Evolutionary conservation across 2,329 filamentous ascomycete genomes (phyloP).

Genomic region (Colletotrichum costaricense): DNA sequence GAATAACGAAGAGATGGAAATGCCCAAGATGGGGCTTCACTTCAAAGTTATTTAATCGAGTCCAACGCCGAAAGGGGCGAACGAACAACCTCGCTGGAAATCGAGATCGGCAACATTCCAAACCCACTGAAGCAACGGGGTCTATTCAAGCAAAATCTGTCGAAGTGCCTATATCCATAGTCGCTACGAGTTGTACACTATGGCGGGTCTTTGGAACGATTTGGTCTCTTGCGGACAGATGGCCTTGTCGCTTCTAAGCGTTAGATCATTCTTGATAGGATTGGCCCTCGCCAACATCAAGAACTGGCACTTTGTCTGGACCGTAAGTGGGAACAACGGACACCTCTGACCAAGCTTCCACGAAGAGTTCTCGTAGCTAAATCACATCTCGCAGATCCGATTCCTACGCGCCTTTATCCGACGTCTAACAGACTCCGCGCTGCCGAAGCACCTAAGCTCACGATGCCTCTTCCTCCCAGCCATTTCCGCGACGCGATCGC

Average conservation of each 20-base stretch:
- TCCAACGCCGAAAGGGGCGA: no score
- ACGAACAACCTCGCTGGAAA: no score
- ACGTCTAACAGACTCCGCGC: slow-evolving; percentile 38
- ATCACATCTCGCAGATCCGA: slow-evolving; percentile 39
- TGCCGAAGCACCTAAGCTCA: slow-evolving; percentile 40
- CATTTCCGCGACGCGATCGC: slow-evolving; percentile 73
- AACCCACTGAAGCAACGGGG: no score
- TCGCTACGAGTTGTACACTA: not conserved
- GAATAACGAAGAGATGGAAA: not conserved
- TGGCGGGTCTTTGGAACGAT: slow-evolving; percentile 5
- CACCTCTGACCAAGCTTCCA: no score
- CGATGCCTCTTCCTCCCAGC: slow-evolving; percentile 49
- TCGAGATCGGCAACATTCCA: no score
- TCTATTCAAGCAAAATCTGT: no score
- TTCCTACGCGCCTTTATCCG: slow-evolving; percentile 48
- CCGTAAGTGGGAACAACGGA: not conserved
- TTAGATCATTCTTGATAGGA: not conserved
- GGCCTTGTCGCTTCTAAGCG: not conserved
- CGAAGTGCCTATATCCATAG: no score
- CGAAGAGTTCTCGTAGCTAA: rapidly evolving
- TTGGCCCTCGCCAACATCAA: slow-evolving; percentile 22
- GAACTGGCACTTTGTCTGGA: slow-evolving; percentile 19
- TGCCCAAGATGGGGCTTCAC: no score
- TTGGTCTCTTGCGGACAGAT: not conserved
- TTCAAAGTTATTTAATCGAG: no score